Conservation (phyloP, 495 filamentous ascomycete species). For the Aspergillus bridgeri region DNA sequence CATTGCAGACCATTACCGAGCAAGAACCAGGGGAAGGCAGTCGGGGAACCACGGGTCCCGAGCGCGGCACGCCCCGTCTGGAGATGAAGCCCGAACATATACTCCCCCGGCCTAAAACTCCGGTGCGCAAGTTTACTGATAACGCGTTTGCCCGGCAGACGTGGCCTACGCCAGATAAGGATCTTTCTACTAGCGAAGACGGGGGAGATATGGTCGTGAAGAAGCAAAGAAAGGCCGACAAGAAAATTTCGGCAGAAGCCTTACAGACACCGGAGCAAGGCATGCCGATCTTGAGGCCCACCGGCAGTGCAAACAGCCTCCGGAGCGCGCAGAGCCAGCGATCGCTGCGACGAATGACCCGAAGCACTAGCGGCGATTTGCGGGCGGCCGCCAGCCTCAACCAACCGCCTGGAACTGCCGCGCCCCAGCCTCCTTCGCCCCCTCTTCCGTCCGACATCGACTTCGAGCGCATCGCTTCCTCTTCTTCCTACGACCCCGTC, state of each 20-base stretch:
- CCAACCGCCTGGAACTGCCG: slow-evolving; percentile 6
- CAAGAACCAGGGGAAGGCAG: slow-evolving; percentile 31
- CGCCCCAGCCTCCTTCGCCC: slow-evolving; percentile 19
- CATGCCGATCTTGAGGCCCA: slow-evolving; percentile 34
- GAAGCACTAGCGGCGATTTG: slow-evolving; percentile 75
- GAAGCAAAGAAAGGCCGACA: slow-evolving; percentile 5
- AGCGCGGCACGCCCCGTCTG: slow-evolving; percentile 36
- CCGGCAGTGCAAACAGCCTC: slow-evolving; percentile 25
- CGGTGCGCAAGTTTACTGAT: slow-evolving; percentile 47
- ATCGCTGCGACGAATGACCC: slow-evolving; percentile 67
- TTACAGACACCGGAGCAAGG: slow-evolving; percentile 33
- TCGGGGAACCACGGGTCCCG: slow-evolving; percentile 20
- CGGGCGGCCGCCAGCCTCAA: slow-evolving; percentile 52
- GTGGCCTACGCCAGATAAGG: slow-evolving; percentile 51
- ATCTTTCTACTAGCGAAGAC: slow-evolving; percentile 11
- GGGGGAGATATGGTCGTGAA: slow-evolving; percentile 7
- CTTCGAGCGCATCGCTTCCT: slow-evolving; percentile 50
- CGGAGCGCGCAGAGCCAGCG: slow-evolving; percentile 41
- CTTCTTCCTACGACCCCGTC: slow-evolving; percentile 67
- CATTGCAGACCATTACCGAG: slow-evolving; percentile 39
- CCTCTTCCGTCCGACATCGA: slow-evolving; percentile 29
- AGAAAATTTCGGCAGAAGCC: slow-evolving; percentile 9
- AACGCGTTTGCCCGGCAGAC: slow-evolving; percentile 46
- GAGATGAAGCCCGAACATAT: slow-evolving; percentile 43
- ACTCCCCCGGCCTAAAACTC: slow-evolving; percentile 40